A percentile compares a stretch with the other conserved stretches of the same genome.
These are phyloP conservation scores for Dactylellina cionopaga DNA, from an alignment of 2,329 filamentous ascomycete genomes.

Conservation along the genomic window DNA sequence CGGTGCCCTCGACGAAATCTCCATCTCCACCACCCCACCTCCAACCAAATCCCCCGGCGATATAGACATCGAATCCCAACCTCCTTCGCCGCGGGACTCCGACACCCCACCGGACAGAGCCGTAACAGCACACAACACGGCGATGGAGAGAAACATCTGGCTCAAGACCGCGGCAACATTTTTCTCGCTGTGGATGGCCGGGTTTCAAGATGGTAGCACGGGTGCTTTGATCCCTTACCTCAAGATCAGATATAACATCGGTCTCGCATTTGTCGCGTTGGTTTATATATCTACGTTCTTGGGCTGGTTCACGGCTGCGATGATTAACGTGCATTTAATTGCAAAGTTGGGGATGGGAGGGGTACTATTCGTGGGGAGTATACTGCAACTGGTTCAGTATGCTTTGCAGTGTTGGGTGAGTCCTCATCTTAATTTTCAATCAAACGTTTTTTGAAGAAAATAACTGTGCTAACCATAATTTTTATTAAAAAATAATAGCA, in stretches of 20 bases:
- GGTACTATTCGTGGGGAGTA: constrained; percentile 72
- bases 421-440: too few species aligned
- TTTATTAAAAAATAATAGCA: constrained; percentile 53
- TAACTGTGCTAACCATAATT: background rate
- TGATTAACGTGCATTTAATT: constrained; percentile 72
- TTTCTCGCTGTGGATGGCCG: constrained; percentile 72
- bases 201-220: constrained; percentile 74
- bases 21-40: constrained; percentile 30
- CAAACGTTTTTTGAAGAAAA: too few species aligned
- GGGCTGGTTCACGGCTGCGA: constrained; percentile 72
- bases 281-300: constrained; percentile 69
- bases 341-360: constrained; percentile 73
- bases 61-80: constrained; percentile 46
- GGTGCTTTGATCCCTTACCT: constrained; percentile 68
- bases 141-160: constrained; percentile 52
- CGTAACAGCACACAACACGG: constrained; percentile 51
- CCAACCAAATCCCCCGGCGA: constrained; percentile 10
- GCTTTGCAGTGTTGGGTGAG: constrained; percentile 72
- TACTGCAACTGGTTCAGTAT: constrained; percentile 73
- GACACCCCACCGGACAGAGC: constrained; percentile 53
- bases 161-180: constrained; percentile 66
- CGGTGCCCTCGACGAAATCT: constrained; percentile 17
- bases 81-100: constrained; percentile 25
- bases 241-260: constrained; percentile 55
- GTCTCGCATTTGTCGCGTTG: constrained; percentile 65